Evolutionary conservation across 257 asterid species (phyloP).

Genomic region (Solanum etuberosum): DNA sequence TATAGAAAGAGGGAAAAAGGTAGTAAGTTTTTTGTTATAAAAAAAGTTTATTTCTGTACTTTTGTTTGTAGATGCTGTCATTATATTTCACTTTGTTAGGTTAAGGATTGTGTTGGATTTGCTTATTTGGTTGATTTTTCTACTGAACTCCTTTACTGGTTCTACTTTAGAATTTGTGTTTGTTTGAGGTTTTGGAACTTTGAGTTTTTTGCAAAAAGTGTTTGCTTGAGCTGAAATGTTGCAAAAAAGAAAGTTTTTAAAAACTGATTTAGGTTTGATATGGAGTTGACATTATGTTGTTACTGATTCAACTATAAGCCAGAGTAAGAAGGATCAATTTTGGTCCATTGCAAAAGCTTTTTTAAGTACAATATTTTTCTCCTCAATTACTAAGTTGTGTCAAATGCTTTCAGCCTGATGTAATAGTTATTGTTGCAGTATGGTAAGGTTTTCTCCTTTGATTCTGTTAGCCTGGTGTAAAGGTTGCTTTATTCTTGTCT

Average conservation of each 20-base stretch:
- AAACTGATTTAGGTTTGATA: neutral
- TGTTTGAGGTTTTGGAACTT: neutral
- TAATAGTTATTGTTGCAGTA: neutral
- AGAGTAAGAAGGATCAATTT: neutral
- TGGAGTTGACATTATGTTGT: neutral
- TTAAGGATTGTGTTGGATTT: neutral
- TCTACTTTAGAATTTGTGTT: neutral
- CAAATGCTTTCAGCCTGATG: neutral
- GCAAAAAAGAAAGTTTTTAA: neutral
- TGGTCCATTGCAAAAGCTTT: neutral
- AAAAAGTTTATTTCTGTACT: neutral
- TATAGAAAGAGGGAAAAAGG: conserved; percentile 42
- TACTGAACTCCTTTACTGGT: neutral
- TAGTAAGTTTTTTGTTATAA: neutral
- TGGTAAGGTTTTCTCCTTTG: neutral
- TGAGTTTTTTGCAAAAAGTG: neutral
- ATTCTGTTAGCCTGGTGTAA: neutral
- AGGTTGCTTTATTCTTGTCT: neutral
- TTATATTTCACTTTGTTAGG: neutral
- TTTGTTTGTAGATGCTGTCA: neutral
- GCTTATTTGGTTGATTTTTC: neutral
- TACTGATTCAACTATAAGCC: neutral
- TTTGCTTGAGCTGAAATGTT: neutral
- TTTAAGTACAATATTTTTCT: neutral
- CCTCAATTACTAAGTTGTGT: neutral